Evolutionary conservation across 139 green algal genomes (phyloP).

Genomic region (Volvox reticuliferus): DNA sequence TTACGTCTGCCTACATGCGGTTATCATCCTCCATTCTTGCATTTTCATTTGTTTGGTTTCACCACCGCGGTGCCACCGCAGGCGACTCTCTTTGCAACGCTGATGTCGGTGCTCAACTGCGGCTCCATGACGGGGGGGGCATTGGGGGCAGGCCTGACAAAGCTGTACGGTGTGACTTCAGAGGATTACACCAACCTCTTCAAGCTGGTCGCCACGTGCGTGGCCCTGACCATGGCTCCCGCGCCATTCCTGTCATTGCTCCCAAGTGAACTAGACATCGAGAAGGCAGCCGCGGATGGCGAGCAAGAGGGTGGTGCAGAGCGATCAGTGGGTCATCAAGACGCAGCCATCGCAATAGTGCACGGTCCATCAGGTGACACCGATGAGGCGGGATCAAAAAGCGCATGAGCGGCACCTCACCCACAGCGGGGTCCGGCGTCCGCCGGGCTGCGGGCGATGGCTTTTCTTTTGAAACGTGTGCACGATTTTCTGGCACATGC

Average conservation of each 20-base stretch:
- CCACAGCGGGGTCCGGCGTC: too few species aligned
- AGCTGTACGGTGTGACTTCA: constrained; percentile 71
- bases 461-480: too few species aligned
- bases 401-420: too few species aligned
- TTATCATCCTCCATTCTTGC: too few species aligned
- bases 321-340: not conserved
- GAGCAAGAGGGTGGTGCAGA: not conserved
- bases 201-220: constrained; percentile 49
- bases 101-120: constrained; percentile 95
- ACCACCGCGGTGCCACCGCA: not conserved
- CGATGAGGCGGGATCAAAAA: too few species aligned
- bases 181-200: constrained; percentile 77
- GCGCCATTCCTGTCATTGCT: constrained; percentile 65
- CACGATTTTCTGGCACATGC: too few species aligned
- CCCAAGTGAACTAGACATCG: constrained; percentile 51
- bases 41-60: too few species aligned
- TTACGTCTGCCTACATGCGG: too few species aligned
- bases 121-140: constrained; percentile 59
- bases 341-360: not conserved
- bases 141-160: constrained; percentile 75
- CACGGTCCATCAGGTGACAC: too few species aligned
- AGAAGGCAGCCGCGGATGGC: not conserved
- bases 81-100: constrained; percentile 96
- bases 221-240: constrained; percentile 54
- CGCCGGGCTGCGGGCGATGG: too few species aligned